Percentiles rank a stretch among this genome's conserved stretches.
These are phyloP conservation scores for Penicillium odoratum DNA, from an alignment of 495 filamentous ascomycete genomes.

Conservation along the genomic window DNA sequence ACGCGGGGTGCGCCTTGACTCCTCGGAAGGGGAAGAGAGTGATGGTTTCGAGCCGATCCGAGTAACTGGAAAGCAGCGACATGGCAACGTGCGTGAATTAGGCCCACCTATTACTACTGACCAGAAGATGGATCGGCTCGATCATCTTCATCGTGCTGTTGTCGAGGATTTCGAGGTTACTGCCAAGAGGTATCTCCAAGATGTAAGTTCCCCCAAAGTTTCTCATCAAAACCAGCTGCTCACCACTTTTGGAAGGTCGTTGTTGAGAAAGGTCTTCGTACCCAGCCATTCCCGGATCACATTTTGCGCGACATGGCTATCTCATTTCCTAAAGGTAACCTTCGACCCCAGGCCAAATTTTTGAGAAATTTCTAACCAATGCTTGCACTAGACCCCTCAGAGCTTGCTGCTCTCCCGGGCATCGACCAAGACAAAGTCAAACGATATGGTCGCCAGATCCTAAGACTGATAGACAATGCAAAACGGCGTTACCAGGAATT, in stretches of 20 bases:
- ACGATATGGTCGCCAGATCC: constrained; percentile 65
- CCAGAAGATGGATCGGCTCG: constrained; percentile 57
- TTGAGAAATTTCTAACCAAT: constrained; percentile 9
- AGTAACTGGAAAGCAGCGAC: constrained; percentile 36
- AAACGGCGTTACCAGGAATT: constrained; percentile 60
- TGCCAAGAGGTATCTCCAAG: constrained; percentile 65
- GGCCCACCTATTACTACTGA: constrained; percentile 76
- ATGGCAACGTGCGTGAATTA: constrained; percentile 41
- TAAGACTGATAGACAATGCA: constrained; percentile 60
- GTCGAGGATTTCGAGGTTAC: constrained; percentile 62
- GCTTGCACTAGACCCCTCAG: constrained; percentile 27
- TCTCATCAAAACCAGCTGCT: background rate
- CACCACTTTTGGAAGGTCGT: constrained; percentile 52
- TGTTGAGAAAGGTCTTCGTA: constrained; percentile 58
- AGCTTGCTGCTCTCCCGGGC: constrained; percentile 66
- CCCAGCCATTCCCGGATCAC: constrained; percentile 72
- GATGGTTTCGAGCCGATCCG: constrained; percentile 65
- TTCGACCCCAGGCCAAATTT: background rate
- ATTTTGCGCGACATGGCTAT: constrained; percentile 84
- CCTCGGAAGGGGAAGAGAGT: constrained; percentile 51
- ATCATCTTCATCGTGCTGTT: constrained; percentile 60
- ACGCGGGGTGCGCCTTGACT: constrained; percentile 25
- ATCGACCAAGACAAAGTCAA: constrained; percentile 71
- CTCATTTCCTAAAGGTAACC: constrained; percentile 62
- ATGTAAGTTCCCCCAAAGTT: constrained; percentile 34